These are phyloP conservation scores for Colletotrichum zoysiae DNA, from an alignment of 2,329 filamentous ascomycete species.

Conservation along the genomic window DNA sequence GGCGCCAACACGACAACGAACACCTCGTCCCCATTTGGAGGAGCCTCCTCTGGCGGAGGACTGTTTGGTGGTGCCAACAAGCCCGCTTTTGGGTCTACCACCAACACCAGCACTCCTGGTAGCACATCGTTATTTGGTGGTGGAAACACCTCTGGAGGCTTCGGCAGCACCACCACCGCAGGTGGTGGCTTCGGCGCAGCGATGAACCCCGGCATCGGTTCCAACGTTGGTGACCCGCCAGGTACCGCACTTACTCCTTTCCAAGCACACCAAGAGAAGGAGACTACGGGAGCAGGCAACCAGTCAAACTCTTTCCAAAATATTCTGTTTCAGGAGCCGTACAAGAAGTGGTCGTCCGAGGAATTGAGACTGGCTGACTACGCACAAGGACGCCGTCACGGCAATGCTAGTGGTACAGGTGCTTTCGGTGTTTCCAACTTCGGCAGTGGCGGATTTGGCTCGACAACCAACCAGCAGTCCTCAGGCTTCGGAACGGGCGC, in stretches of 20 bases:
- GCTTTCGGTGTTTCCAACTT: constrained; percentile 79
- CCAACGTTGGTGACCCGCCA: constrained; percentile 68
- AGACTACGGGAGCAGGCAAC: constrained; percentile 66
- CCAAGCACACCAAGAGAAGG: constrained; percentile 79
- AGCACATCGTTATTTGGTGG: constrained; percentile 63
- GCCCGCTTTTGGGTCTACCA: constrained; percentile 62
- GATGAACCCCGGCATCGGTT: constrained; percentile 64
- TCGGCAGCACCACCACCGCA: constrained; percentile 50
- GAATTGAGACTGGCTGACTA: constrained; percentile 89
- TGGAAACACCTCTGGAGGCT: constrained; percentile 49
- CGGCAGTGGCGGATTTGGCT: constrained; percentile 61
- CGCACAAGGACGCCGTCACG: constrained; percentile 84
- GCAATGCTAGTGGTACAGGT: constrained; percentile 85
- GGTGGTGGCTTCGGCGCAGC: constrained; percentile 58
- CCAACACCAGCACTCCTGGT: constrained; percentile 56
- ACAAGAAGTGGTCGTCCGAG: constrained; percentile 92
- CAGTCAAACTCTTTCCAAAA: constrained; percentile 79
- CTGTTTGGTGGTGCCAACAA: constrained; percentile 66
- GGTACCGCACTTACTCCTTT: constrained; percentile 81
- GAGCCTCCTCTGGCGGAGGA: constrained; percentile 48
- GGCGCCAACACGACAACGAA: constrained; percentile 50
- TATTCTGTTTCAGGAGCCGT: constrained; percentile 81
- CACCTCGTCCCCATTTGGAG: constrained; percentile 56
- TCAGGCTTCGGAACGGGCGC: constrained; percentile 57
- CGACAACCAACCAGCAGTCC: constrained; percentile 52